Conservation (phyloP, 164 flowering plant genomes). For the Liquidambar formosana region DNA sequence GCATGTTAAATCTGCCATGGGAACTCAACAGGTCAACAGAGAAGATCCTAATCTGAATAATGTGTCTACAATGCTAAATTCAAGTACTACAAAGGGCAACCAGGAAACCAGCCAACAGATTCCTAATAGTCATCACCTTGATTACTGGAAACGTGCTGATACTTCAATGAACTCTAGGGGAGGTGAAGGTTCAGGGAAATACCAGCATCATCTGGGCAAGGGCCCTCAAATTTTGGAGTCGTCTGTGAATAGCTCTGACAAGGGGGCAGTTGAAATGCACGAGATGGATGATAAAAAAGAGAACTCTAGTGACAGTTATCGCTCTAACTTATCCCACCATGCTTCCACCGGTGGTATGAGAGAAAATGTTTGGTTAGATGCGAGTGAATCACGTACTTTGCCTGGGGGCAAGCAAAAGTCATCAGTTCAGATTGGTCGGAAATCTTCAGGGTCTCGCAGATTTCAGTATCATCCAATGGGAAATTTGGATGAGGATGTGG, state of each 20-base stretch:
- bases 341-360: constrained; percentile 21
- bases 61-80: constrained; percentile 19
- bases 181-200: constrained; percentile 24
- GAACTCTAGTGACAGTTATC: constrained; percentile 32
- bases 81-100: constrained; percentile 16
- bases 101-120: constrained; percentile 24
- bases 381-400: constrained; percentile 27
- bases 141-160: constrained; percentile 39
- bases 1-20: constrained; percentile 18
- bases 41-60: constrained; percentile 22
- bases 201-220: constrained; percentile 25
- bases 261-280: constrained; percentile 22
- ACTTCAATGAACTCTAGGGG: constrained; percentile 21
- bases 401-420: constrained; percentile 48
- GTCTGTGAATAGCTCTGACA: constrained; percentile 26
- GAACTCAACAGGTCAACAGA: constrained; percentile 12
- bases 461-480: constrained; percentile 97
- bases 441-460: constrained; percentile 38
- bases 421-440: constrained; percentile 30
- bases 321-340: constrained; percentile 29
- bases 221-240: constrained; percentile 29
- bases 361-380: constrained; percentile 39
- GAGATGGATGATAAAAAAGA: constrained; percentile 32
- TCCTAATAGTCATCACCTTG: constrained; percentile 25
- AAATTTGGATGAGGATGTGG: constrained; percentile 52